These are phyloP conservation scores for Piper betle DNA, from an alignment of 164 flowering plant species.

Conservation along the genomic window DNA sequence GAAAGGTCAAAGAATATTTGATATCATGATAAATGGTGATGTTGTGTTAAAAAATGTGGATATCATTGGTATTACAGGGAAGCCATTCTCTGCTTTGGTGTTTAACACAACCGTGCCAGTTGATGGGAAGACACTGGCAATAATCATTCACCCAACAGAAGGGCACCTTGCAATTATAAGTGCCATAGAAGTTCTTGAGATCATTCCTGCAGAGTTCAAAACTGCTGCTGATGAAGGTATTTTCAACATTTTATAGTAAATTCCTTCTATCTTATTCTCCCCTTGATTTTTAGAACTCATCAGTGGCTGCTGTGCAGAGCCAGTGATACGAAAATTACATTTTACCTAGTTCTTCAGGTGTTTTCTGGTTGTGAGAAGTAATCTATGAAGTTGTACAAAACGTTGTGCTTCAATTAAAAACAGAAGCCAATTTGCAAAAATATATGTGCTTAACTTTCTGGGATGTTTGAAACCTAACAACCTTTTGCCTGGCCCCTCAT, in stretches of 20 bases:
- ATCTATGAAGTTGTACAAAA: too few relatives aligned
- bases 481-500: too few relatives aligned
- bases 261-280: not conserved
- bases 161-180: conserved; percentile 54
- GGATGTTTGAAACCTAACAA: too few relatives aligned
- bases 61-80: conserved; percentile 52
- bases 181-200: conserved; percentile 88
- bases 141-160: conserved; percentile 50
- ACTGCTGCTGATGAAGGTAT: conserved; percentile 71
- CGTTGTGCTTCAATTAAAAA: too few relatives aligned
- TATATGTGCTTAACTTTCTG: too few relatives aligned
- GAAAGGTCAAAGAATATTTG: conserved; percentile 70
- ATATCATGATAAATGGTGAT: conserved; percentile 79
- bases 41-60: conserved; percentile 52
- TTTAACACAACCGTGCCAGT: conserved; percentile 71
- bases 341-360: too few relatives aligned
- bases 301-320: not conserved
- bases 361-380: too few relatives aligned
- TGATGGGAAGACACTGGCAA: conserved; percentile 66
- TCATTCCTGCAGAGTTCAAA: conserved; percentile 53
- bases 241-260: not conserved
- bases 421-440: too few relatives aligned
- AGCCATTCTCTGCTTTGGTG: conserved; percentile 50
- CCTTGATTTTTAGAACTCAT: not conserved
- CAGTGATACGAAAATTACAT: not conserved